Conservation (phyloP, 768 basidiomycete genomes). For the Kwoniella botswanensis region DNA sequence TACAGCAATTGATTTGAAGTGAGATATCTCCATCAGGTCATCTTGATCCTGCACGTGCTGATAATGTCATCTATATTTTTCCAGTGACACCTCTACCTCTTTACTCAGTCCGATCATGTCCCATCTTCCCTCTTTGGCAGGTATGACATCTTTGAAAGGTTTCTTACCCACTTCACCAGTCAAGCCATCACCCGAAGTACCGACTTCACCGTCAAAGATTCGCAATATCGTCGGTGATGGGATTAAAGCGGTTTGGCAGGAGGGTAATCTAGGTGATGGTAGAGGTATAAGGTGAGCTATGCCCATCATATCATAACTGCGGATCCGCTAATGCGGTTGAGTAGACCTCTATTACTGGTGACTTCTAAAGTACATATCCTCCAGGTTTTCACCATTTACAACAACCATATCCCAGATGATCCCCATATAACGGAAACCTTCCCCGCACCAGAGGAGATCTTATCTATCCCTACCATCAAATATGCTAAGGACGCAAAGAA, state of each 20-base stretch:
- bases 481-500: constrained; percentile 18
- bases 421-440: constrained; percentile 37
- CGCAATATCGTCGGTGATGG: neutral
- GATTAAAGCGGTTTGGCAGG: constrained; percentile 32
- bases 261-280: constrained; percentile 38
- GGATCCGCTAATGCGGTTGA: neutral
- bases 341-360: constrained; percentile 35
- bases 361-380: constrained; percentile 27
- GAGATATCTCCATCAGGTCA: neutral
- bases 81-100: constrained; percentile 21
- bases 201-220: neutral
- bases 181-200: neutral
- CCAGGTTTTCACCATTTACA: constrained; percentile 33
- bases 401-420: constrained; percentile 31
- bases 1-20: constrained; percentile 22
- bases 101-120: constrained; percentile 37
- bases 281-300: constrained; percentile 34
- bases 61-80: neutral
- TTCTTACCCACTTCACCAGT: constrained; percentile 38
- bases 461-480: constrained; percentile 30
- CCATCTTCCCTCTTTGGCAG: constrained; percentile 29
- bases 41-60: neutral
- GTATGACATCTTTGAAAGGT: constrained; percentile 35
- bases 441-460: constrained; percentile 41
- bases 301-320: neutral